Evolutionary conservation across 495 filamentous ascomycete genomes (phyloP).

Genomic region (Aspergillus incahuasiensis): DNA sequence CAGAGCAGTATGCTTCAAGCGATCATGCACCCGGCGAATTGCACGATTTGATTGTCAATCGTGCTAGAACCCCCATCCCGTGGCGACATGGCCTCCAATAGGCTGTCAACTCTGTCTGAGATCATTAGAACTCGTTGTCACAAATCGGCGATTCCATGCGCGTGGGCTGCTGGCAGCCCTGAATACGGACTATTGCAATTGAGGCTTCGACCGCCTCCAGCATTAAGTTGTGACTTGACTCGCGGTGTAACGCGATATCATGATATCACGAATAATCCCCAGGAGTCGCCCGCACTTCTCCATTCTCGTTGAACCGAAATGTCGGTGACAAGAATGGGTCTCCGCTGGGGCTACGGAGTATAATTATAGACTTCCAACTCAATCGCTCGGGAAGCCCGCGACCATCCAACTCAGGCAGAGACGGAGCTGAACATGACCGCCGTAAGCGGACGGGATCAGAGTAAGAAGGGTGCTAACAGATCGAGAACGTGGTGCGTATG

Average conservation of each 20-base stretch:
- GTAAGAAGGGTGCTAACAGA: background rate
- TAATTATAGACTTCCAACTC: background rate
- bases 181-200: background rate
- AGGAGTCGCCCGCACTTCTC: conserved; percentile 1
- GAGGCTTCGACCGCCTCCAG: background rate
- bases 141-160: background rate
- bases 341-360: background rate
- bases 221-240: background rate
- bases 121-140: background rate
- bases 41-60: background rate
- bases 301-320: conserved; percentile 10
- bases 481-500: background rate
- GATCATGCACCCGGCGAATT: background rate
- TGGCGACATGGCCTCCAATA: background rate
- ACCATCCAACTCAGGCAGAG: background rate
- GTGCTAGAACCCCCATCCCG: background rate
- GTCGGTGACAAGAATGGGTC: conserved; percentile 14
- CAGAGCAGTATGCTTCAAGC: background rate
- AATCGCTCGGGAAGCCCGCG: background rate
- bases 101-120: background rate
- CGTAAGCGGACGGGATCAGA: background rate
- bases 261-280: conserved; percentile 4
- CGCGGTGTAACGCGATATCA: conserved; percentile 1
- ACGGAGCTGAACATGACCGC: background rate
- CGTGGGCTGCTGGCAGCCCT: background rate